Conservation (phyloP, 1,284 basidiomycete genomes). For the Papiliotrema laurentii region DNA sequence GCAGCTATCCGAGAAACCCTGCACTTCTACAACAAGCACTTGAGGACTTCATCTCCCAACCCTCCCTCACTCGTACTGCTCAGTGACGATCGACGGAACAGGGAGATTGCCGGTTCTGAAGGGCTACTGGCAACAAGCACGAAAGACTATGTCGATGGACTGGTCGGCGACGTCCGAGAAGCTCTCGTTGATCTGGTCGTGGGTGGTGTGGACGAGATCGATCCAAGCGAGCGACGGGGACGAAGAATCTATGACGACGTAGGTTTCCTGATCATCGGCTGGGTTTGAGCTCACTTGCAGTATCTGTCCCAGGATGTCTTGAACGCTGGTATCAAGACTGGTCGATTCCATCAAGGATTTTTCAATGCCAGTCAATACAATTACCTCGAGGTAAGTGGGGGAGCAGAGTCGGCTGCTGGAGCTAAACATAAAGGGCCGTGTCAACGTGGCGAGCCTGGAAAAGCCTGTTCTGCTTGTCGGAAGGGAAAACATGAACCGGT, state of each 20-base stretch:
- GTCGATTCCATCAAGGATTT: conserved; percentile 81
- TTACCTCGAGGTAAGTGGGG: conserved; percentile 82
- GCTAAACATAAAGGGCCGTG: conserved; percentile 60
- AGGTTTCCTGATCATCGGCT: conserved; percentile 22
- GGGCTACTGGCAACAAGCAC: conserved; percentile 64
- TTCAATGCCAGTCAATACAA: conserved; percentile 97
- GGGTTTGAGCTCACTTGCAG: conserved; percentile 49
- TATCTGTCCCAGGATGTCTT: conserved; percentile 74
- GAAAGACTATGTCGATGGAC: conserved; percentile 71
- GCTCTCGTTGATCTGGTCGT: conserved; percentile 76
- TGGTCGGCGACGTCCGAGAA: conserved; percentile 53
- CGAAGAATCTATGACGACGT: conserved; percentile 75
- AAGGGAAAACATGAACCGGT: conserved; percentile 90
- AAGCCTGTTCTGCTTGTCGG: conserved; percentile 84
- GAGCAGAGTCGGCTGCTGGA: background rate
- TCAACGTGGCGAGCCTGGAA: conserved; percentile 65
- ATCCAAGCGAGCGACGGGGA: conserved; percentile 40
- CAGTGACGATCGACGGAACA: conserved; percentile 85
- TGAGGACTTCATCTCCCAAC: conserved; percentile 55
- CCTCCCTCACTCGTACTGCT: conserved; percentile 69
- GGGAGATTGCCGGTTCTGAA: conserved; percentile 66
- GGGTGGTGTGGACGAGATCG: conserved; percentile 56
- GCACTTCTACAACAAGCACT: conserved; percentile 75
- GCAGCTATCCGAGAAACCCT: conserved; percentile 78
- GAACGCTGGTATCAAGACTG: conserved; percentile 77